Evolutionary conservation across 148 eudicot genomes (phyloP), one percentile per base, ranked within the genome.

Genomic region (Vaccinium macrocarpon): DNA sequence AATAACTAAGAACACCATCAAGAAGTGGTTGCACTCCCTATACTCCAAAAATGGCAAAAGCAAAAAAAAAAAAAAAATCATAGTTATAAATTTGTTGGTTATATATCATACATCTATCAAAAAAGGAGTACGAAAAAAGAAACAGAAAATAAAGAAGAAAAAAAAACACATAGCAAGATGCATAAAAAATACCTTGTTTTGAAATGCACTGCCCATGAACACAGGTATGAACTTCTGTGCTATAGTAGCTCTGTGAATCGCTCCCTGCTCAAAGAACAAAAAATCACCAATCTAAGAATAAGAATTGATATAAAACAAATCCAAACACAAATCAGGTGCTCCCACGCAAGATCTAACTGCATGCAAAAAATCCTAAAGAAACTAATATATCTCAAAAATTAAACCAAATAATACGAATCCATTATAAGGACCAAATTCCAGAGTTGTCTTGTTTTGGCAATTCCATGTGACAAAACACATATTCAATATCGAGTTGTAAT

Each of bases 21-120:
- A 96, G 97, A 91, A 96, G 99, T 71, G 98, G 88, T 88, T 96
- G 99, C 49, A 96, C 98, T 71, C 98, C 99, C 99, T 94, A 90
- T 49, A 79, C 82, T 70, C 52, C 87, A 87, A 29, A 76, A 86
- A 74, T 32, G 57, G 8, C 71, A 82, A 16, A 66, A 76, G 70
- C 35, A 32, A 35, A 5, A 6, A 61, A 64, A 72, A 62, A 23
- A 55, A 71, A 50, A n/a, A n/a, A n/a, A 42, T 82, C 78, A 62
- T 81, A 51, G 27, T 82, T 10, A 66, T 32, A 32, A 82, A 70
- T 19, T 6, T 29, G 21, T 19, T 29, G 61, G 18, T 23, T 3
- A 52, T 25, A 52, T 53, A 71, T 71, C 27, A 81, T 59, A 23
- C 32, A 27, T 27, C 32, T 8, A 51, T 29, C 7, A 2, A 51